phyloP scores from a whole-genome alignment of 306 rosid genomes.

The Corylus americana region DNA sequence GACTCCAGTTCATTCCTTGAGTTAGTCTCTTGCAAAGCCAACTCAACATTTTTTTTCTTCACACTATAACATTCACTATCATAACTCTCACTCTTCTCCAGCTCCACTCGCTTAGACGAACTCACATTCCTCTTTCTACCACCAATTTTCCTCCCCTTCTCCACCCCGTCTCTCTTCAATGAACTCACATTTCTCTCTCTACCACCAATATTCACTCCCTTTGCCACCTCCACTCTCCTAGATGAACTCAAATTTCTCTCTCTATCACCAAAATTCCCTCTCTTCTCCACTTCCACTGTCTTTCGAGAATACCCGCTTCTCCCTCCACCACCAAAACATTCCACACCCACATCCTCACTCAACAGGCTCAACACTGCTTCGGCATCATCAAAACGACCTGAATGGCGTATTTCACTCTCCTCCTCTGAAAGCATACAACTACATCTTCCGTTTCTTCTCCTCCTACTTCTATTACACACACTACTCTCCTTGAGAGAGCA shows the following conservation, averaged over 20 bases:
- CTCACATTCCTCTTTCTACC: slow-evolving; percentile 43
- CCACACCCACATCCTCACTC: slow-evolving; percentile 63
- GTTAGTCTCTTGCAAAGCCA: slow-evolving; percentile 13
- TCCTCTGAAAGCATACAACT: slow-evolving; percentile 37
- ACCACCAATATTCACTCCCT: slow-evolving; percentile 29
- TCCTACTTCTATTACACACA: slow-evolving; percentile 40
- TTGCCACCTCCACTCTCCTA: slow-evolving; percentile 48
- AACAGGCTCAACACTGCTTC: slow-evolving; percentile 74
- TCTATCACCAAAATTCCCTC: slow-evolving; percentile 29
- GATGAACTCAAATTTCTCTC: slow-evolving; percentile 44
- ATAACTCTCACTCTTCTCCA: slow-evolving; percentile 37
- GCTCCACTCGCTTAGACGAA: slow-evolving; percentile 42
- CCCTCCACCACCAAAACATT: slow-evolving; percentile 31
- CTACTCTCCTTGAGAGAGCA: slow-evolving; percentile 42
- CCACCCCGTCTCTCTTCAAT: slow-evolving; percentile 42
- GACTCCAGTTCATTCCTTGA: slow-evolving; percentile 28
- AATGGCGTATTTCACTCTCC: slow-evolving; percentile 33
- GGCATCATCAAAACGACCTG: slow-evolving; percentile 42
- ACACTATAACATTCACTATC: slow-evolving; percentile 16
- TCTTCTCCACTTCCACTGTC: slow-evolving; percentile 47
- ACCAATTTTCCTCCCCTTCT: slow-evolving; percentile 34
- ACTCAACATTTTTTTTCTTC: slow-evolving; percentile 23
- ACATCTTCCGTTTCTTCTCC: slow-evolving; percentile 44
- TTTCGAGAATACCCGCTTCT: slow-evolving; percentile 31
- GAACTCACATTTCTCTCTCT: slow-evolving; percentile 45